Evolutionary conservation across 352 stramenopile species (phyloP).

Genomic region (Globisporangium nodosum): DNA sequence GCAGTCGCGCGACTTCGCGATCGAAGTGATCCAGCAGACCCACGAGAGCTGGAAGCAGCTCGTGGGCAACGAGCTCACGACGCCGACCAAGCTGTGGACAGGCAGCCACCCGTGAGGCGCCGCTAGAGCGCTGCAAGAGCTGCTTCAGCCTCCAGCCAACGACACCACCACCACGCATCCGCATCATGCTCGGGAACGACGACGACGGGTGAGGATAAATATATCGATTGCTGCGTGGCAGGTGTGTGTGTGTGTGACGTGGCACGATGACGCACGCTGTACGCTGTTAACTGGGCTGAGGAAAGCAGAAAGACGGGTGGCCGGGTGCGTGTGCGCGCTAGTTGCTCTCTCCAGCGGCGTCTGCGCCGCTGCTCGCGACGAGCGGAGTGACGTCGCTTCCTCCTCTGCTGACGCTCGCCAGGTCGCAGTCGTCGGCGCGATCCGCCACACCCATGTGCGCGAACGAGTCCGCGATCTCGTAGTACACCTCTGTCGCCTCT

Average conservation of each 20-base stretch:
- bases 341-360: neutral
- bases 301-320: no score
- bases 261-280: no score
- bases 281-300: no score
- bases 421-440: slow-evolving; percentile 3
- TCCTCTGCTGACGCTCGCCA: neutral
- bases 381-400: slow-evolving; percentile 3
- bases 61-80: slow-evolving; percentile 41
- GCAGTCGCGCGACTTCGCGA: slow-evolving; percentile 75
- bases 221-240: neutral
- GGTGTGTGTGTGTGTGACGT: neutral
- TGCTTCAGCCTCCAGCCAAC: no score
- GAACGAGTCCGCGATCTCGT: slow-evolving; percentile 29
- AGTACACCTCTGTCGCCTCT: slow-evolving; percentile 15
- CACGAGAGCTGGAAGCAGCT: slow-evolving; percentile 87
- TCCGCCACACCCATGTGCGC: slow-evolving; percentile 5
- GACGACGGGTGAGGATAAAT: neutral
- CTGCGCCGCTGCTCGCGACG: neutral
- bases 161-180: neutral
- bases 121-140: no score
- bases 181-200: neutral
- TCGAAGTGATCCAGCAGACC: slow-evolving; percentile 89
- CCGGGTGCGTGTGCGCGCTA: no score
- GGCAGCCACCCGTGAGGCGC: slow-evolving; percentile 18
- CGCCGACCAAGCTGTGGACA: slow-evolving; percentile 63